Base-by-base conservation (phyloP, 2,329 filamentous ascomycete genomes). In the Clarireedia monteithiana region DNA sequence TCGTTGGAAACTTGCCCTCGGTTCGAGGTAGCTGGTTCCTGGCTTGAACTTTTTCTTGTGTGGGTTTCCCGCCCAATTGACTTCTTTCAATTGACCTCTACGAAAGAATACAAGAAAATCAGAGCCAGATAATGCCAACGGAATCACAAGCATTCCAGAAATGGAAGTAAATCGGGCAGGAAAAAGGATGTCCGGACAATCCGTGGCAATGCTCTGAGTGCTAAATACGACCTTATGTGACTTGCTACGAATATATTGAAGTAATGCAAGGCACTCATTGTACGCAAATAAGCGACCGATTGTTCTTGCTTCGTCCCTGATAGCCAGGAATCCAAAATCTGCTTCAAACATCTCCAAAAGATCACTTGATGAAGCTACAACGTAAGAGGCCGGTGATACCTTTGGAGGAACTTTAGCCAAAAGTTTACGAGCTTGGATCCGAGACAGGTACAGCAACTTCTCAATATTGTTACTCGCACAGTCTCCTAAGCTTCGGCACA, bases 71-170 rank as follows among this genome's bases (percentile, higher is more conserved):
- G 88, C 90, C 90, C 86, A 62, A 69, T 86, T 91, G 15, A 88
- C 89, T 71, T 90, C 86, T 66, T 80, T 86, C 26, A 83, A 67
- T 64, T 91, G 88, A 0, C 85, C 84, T 62, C 79, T 86, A 14
- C 91, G 82, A 73, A 95, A 95, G 67, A 96, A 95, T 0, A 91
- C 88, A 46, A 96, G 95, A 64, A 96, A 96, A 64, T 96, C 91
- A 34, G 76, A 77, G 1, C 91, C 91, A 2, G 82, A 82, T 0
- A 82, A 76, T n/a, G 88, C 91, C 2, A 96, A 73, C 0, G 91
- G 91, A 0, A 96, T 89, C 54, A 95, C 85, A 0, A 96, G 74
- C 48, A 95, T 71, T 0, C 91, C 91, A 0, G 89, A 88, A 56
- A 96, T 82, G n/a, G 84, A 73, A 57, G 83, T 78, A 66, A 96